Conservation (phyloP, 2,329 filamentous ascomycete species). For the Simplicillium aogashimaense region DNA sequence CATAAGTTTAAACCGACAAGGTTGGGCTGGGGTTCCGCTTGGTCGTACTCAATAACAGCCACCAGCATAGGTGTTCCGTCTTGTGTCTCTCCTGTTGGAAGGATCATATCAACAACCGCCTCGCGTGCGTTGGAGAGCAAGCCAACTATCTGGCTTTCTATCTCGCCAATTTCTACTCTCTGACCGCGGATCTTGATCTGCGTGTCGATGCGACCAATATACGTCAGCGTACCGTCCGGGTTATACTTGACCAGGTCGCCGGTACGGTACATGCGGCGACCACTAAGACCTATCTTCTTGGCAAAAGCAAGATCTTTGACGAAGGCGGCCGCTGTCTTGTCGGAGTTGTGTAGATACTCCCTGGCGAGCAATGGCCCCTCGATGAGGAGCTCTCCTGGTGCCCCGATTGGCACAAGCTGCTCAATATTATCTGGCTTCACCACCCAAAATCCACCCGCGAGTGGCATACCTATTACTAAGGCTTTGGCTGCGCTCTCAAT, state of each 20-base stretch:
- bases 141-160: constrained; percentile 9
- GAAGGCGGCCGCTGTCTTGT: constrained; percentile 16
- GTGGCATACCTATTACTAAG: background rate
- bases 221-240: constrained; percentile 7
- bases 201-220: constrained; percentile 11
- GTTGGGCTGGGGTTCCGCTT: background rate
- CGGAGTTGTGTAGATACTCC: constrained; percentile 32
- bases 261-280: constrained; percentile 8
- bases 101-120: background rate
- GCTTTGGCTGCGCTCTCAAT: no score
- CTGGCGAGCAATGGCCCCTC: constrained; percentile 33
- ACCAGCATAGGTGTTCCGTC: background rate
- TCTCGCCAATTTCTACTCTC: constrained; percentile 12
- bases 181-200: constrained; percentile 16
- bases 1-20: background rate
- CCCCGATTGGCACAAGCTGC: constrained; percentile 11
- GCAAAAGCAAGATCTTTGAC: constrained; percentile 4
- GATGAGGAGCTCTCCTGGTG: constrained; percentile 19
- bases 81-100: no score
- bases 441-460: no score
- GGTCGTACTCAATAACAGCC: background rate
- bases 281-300: background rate
- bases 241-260: constrained; percentile 10
- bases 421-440: background rate
- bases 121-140: constrained; percentile 2